These are phyloP conservation scores for Krasilnikovozyma curviuscula DNA, from an alignment of 768 basidiomycete genomes.

Conservation along the genomic window DNA sequence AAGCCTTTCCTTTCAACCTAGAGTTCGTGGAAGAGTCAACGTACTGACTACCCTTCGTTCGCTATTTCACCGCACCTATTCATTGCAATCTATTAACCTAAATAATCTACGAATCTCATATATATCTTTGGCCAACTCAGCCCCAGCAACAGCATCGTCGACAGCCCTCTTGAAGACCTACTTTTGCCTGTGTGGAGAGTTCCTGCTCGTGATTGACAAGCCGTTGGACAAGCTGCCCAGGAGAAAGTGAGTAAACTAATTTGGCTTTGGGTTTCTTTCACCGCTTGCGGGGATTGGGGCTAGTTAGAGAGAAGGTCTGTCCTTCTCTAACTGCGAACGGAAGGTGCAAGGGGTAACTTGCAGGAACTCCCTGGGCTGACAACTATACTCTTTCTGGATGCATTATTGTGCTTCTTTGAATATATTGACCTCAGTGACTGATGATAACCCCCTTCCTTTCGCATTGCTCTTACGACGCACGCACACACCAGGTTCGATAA, in stretches of 20 bases:
- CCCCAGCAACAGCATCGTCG: conserved; percentile 20
- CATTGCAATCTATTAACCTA: too few relatives aligned
- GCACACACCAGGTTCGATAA: too few relatives aligned
- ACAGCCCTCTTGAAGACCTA: conserved; percentile 26
- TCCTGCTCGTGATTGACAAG: conserved; percentile 26
- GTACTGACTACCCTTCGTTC: too few relatives aligned
- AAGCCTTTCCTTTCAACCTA: too few relatives aligned
- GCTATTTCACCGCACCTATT: too few relatives aligned
- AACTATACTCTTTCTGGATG: conserved; percentile 2
- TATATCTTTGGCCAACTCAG: too few relatives aligned
- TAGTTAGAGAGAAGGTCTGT: not conserved
- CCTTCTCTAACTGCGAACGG: not conserved
- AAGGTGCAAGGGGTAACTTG: conserved; percentile 1
- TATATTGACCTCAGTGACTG: conserved; percentile 37
- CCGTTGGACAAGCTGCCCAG: conserved; percentile 24
- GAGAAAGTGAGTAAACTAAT: conserved; percentile 18
- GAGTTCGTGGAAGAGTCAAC: too few relatives aligned
- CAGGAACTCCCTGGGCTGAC: too few relatives aligned
- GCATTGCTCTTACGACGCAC: too few relatives aligned
- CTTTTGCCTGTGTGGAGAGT: conserved; percentile 28
- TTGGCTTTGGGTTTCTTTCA: not conserved
- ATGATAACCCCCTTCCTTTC: not conserved
- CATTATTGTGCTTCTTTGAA: not conserved
- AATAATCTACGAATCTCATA: too few relatives aligned
- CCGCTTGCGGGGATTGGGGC: too few relatives aligned